Conservation (phyloP, 306 rosid species). For the Ormosia emarginata region DNA sequence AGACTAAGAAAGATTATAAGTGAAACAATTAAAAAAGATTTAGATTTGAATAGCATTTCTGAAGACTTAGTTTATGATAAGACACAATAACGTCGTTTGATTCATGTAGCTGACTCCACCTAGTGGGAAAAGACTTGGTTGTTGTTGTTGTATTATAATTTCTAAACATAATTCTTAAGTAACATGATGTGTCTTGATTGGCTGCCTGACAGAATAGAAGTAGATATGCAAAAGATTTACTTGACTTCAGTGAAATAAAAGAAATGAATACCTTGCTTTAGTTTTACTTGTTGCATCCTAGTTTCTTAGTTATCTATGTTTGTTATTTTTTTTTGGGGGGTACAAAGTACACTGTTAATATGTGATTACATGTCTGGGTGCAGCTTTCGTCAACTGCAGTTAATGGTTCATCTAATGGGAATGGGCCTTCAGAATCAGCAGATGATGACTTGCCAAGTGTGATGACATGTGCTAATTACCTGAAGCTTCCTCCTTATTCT, state of each 20-base stretch:
- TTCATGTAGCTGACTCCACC: too few species aligned
- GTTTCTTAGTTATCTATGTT: background rate
- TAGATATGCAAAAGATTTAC: background rate
- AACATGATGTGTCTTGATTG: background rate
- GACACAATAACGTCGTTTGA: too few species aligned
- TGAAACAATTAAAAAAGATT: too few species aligned
- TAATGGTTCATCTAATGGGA: slow-evolving; percentile 66
- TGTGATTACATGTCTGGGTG: slow-evolving; percentile 20
- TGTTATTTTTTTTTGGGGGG: background rate
- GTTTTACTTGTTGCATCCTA: background rate
- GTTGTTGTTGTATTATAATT: too few species aligned
- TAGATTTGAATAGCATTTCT: too few species aligned
- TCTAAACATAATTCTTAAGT: background rate
- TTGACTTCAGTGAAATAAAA: background rate
- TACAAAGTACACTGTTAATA: background rate
- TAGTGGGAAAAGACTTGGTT: too few species aligned
- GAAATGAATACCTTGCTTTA: background rate
- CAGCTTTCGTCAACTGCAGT: slow-evolving; percentile 76
- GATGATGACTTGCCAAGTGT: slow-evolving; percentile 99
- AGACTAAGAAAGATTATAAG: too few species aligned
- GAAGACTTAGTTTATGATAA: too few species aligned
- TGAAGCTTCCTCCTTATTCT: slow-evolving; percentile 98
- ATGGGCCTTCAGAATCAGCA: slow-evolving; percentile 74
- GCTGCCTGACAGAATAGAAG: background rate
- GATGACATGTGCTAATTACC: slow-evolving; percentile 98